Evolutionary conservation across 192 early-diverging fungal species (phyloP).

Genomic region (Podila epicladia): DNA sequence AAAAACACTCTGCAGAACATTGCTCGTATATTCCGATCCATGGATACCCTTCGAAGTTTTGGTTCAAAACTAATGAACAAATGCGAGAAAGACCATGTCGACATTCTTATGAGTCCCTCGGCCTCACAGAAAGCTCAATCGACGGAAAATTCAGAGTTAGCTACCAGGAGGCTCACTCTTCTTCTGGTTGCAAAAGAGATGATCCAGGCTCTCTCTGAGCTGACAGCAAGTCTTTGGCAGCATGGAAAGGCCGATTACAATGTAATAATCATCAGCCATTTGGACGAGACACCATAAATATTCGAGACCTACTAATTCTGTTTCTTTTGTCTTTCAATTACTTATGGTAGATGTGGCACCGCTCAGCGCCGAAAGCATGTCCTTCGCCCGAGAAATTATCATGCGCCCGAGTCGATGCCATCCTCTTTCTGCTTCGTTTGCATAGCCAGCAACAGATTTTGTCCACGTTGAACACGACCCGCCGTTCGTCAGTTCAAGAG

Average conservation of each 20-base stretch:
- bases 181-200: slow-evolving; percentile 1
- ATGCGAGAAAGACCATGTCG: not conserved
- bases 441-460: not conserved
- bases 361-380: not conserved
- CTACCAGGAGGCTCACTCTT: not conserved
- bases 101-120: not conserved
- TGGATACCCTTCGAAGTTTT: slow-evolving; percentile 34
- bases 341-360: slow-evolving; percentile 5
- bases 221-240: slow-evolving; percentile 18
- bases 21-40: slow-evolving; percentile 36
- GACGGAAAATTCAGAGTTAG: not conserved
- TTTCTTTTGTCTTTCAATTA: not conserved
- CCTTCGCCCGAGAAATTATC: slow-evolving; percentile 34
- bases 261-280: slow-evolving; percentile 4
- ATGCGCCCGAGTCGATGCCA: slow-evolving; percentile 35
- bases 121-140: not conserved
- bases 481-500: not conserved
- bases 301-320: too few species aligned
- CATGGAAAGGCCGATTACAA: slow-evolving; percentile 1
- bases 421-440: slow-evolving; percentile 32
- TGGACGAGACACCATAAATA: too few species aligned
- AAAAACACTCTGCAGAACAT: slow-evolving; percentile 15
- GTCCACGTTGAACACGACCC: not conserved
- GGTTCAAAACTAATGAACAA: slow-evolving; percentile 26
- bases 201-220: slow-evolving; percentile 1